A percentile compares a stretch with the other conserved stretches of the same genome.
These are phyloP conservation scores for Eimeria maxima DNA, from an alignment of 169 alveolate species.

Conservation along the genomic window DNA sequence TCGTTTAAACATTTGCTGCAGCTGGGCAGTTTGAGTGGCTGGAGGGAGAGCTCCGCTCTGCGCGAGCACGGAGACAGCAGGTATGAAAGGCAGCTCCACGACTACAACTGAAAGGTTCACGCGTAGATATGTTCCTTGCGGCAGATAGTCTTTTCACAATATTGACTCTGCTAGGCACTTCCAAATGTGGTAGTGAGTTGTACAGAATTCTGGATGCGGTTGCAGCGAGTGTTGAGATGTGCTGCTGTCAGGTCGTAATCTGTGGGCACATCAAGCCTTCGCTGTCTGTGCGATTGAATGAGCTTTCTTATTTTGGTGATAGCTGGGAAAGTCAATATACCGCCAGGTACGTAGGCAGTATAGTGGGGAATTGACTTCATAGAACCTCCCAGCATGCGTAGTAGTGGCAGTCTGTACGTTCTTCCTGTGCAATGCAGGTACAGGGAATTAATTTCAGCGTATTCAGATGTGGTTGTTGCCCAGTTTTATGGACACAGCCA, in stretches of 20 bases:
- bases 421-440: slow-evolving; percentile 3
- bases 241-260: slow-evolving; percentile 37
- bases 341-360: background rate
- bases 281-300: slow-evolving; percentile 4
- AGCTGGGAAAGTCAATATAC: background rate
- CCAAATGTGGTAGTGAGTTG: background rate
- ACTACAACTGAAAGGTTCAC: background rate
- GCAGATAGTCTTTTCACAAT: background rate
- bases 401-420: background rate
- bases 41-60: slow-evolving; percentile 29
- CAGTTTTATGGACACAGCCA: slow-evolving; percentile 23
- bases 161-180: background rate
- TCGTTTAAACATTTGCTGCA: background rate
- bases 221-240: background rate
- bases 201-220: background rate
- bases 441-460: slow-evolving; percentile 17
- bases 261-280: slow-evolving; percentile 40
- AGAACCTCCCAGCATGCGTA: background rate
- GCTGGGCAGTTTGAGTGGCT: slow-evolving; percentile 37
- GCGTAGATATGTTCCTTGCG: background rate
- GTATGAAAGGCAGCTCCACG: background rate
- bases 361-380: background rate
- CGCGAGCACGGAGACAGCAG: slow-evolving; percentile 12
- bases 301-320: background rate
- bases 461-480: slow-evolving; percentile 45